Conservation (phyloP, 768 basidiomycete species). For the Lactarius sanguifluus region DNA sequence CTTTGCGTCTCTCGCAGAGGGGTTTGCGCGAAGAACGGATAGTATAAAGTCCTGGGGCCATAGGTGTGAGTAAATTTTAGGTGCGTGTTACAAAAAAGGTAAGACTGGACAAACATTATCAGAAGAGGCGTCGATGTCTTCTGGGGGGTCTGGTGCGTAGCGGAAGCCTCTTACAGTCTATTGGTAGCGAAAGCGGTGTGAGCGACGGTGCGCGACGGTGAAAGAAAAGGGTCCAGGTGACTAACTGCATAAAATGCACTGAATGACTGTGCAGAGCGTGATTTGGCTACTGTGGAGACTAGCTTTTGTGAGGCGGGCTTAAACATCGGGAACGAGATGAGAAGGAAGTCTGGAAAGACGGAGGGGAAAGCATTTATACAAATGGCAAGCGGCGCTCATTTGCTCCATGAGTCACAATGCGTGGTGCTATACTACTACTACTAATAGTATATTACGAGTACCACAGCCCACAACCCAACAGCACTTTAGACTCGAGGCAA, state of each 20-base stretch:
- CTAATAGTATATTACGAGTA: not conserved
- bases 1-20: constrained; percentile 86
- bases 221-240: constrained; percentile 23
- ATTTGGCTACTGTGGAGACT: constrained; percentile 25
- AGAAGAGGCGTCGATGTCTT: constrained; percentile 17
- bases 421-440: not conserved
- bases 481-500: constrained; percentile 5
- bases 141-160: constrained; percentile 17
- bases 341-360: not conserved
- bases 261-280: constrained; percentile 39
- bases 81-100: not conserved
- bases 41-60: constrained; percentile 85
- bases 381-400: not conserved
- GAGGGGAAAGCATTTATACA: constrained; percentile 6
- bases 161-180: constrained; percentile 27
- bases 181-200: not conserved
- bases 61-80: constrained; percentile 21
- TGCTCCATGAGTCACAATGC: not conserved
- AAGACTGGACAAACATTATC: constrained; percentile 9
- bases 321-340: constrained; percentile 30
- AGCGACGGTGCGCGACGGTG: not conserved
- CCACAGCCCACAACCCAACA: not conserved
- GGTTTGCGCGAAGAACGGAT: constrained; percentile 89
- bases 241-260: constrained; percentile 59
- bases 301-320: constrained; percentile 37